Evolutionary conservation across 2,329 filamentous ascomycete species (phyloP), one percentile per base, ranked within the genome.

Genomic region (Colletotrichum caudatum): DNA sequence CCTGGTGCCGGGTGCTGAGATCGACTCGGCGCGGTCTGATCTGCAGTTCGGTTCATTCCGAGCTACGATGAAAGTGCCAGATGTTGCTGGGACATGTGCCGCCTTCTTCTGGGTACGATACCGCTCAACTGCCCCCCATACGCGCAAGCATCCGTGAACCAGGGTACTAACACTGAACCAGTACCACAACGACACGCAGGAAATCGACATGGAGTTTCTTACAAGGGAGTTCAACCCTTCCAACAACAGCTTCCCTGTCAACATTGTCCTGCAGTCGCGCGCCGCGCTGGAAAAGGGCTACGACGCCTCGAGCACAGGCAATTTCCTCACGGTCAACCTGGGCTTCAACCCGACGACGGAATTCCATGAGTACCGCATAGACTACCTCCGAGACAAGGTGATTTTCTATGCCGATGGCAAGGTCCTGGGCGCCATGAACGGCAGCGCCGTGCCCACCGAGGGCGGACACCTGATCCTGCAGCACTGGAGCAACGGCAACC

Each of bases 171-270:
- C 61, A 20, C 26, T 2, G 26, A 18, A 44, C 50, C 73, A 93
- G 92, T 94, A 93, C 80, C 89, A 89, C 81, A 93, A 94, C 79
- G 90, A 95, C 80, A 92, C 91, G 1, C 90, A 93, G 77, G 93
- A 95, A 77, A 94, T 95, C 76, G 93, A 95, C 78, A 90, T 95
- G 81, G 93, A 95, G 75, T 93, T 94, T 77, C 85, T 95, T 2
- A 93, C 92, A 1, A 84, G 84, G 29, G 85, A 94, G 73, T 93
- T 91, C 78, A 84, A 88, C 70, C 74, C 78, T 1, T 76, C 78
- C 59, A 85, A 86, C 64, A 79, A 82, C 35, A 84, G 84, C 41
- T 91, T 86, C 74, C 87, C 89, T 0, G 84, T 94, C 64, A 93
- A 94, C 77, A 87, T 95, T 1, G 92, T 94, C n/a, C 83, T 94